Evolutionary conservation across 805 yeast species (phyloP).

Genomic region (Candida patagonica): DNA sequence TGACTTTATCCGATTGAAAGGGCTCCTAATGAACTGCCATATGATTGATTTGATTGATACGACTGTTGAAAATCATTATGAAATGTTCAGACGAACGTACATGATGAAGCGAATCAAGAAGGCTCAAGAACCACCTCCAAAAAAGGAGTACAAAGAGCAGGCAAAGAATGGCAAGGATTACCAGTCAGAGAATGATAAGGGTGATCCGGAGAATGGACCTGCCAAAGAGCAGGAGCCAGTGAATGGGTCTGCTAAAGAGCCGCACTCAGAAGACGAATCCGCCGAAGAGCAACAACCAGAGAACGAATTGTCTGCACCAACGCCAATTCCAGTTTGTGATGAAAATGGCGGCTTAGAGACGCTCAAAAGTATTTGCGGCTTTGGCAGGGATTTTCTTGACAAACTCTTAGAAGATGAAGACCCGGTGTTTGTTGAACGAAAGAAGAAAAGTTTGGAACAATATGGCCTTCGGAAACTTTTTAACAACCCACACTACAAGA

Average conservation of each 20-base stretch:
- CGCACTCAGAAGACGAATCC: too few relatives aligned
- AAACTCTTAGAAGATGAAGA: constrained; percentile 37
- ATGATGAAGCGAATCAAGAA: constrained; percentile 21
- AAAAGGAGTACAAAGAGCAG: too few relatives aligned
- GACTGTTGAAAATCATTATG: constrained; percentile 76
- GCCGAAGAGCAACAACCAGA: too few relatives aligned
- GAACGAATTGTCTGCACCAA: background rate
- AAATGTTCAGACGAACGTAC: constrained; percentile 46
- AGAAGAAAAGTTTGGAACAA: constrained; percentile 71
- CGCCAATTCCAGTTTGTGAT: background rate
- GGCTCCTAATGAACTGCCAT: constrained; percentile 69
- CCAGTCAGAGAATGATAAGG: background rate
- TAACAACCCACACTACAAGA: constrained; percentile 84
- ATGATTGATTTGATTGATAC: constrained; percentile 73
- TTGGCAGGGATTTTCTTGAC: constrained; percentile 26
- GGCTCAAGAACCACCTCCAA: constrained; percentile 8
- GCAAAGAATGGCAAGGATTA: background rate
- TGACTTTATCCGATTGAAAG: constrained; percentile 79
- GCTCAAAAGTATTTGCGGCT: constrained; percentile 8
- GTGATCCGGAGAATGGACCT: background rate
- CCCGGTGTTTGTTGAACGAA: constrained; percentile 79
- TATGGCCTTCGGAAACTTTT: constrained; percentile 82
- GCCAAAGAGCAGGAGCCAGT: background rate
- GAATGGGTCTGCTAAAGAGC: background rate
- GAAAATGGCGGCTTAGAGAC: constrained; percentile 14